A percentile compares a stretch with the other conserved stretches of the same genome.
phyloP scores from a whole-genome alignment of 2,329 filamentous ascomycete genomes.

The Fusarium equiseti region DNA sequence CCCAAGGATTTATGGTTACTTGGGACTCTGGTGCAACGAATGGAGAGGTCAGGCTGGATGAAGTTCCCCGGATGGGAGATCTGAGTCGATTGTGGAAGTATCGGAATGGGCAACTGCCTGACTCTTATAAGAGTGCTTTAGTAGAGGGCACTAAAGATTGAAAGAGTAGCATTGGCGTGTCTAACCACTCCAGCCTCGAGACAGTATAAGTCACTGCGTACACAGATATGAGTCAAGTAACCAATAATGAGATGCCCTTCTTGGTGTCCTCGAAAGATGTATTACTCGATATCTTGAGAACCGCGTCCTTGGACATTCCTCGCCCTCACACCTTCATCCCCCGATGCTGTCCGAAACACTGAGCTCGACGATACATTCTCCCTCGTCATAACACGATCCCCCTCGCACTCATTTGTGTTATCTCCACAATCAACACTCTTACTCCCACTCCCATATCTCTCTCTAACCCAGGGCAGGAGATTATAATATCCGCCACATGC shows the following conservation, averaged over 20 bases:
- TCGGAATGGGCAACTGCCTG: constrained; percentile 6
- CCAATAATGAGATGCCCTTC: background rate
- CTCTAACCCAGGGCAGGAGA: constrained; percentile 63
- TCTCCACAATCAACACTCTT: constrained; percentile 1
- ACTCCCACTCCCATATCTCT: background rate
- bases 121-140: background rate
- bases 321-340: constrained; percentile 23
- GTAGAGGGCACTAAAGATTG: background rate
- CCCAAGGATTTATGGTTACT: background rate
- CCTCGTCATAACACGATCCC: constrained; percentile 50
- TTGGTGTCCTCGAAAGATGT: background rate
- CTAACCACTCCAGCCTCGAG: background rate
- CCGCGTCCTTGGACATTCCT: constrained; percentile 2
- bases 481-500: constrained; percentile 75
- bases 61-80: constrained; percentile 14
- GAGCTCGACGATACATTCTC: constrained; percentile 69
- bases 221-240: background rate
- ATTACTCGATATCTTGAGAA: constrained; percentile 25
- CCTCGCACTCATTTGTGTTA: constrained; percentile 49
- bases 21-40: background rate
- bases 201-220: no score
- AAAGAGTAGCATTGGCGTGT: background rate
- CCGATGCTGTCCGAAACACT: constrained; percentile 67
- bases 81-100: constrained; percentile 27
- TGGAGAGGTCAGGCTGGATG: background rate